Evolutionary conservation across 2,329 filamentous ascomycete genomes (phyloP), one percentile per base, ranked within the genome.

Genomic region (Colletotrichum euphorbiae): DNA sequence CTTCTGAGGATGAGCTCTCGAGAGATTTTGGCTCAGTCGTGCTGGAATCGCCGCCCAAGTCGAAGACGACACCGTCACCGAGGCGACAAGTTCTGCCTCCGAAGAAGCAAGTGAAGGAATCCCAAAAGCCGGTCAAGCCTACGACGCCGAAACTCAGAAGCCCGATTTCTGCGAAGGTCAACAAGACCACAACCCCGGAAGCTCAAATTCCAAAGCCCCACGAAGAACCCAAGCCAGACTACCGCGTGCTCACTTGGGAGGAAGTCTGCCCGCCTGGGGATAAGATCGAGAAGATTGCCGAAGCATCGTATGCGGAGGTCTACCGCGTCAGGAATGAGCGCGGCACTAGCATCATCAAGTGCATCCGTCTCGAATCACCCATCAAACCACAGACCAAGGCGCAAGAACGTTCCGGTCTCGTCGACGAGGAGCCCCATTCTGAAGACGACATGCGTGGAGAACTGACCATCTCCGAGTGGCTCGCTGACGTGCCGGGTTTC

Each of bases 261-360:
- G 87, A 90, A 59, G 80, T 90, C 33, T 87, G 87, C 55, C 84
- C 85, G 0, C 77, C 80, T 0, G 82, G 81, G 15, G 84, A 86
- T 72, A 76, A 77, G 40, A 87, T 90, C 55, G 81, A 83, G 48
- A 91, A 91, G 77, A 90, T 91, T 57, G 88, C 89, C 9, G 89
- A 91, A 74, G 88, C 89, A 5, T 90, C 89, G 2, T 91, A 87
- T 71, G 88, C 89, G 6, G 89, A 91, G 74, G 87, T 91, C 9
- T 91, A 90, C 72, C 86, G 87, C 9, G 82, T 90, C 71, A 85
- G 81, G 52, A 90, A 89, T 73, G 80, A 82, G 50, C 80, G 83
- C 15, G 88, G 87, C 8, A 88, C 85, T 28, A 90, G 87, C 75
- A 89, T 91, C 73, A 87, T 91, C 77, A 91, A 91, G 72, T 84